phyloP scores from a whole-genome alignment of 371 early-diverging fungal genomes.

The Rhizopus sp. region DNA sequence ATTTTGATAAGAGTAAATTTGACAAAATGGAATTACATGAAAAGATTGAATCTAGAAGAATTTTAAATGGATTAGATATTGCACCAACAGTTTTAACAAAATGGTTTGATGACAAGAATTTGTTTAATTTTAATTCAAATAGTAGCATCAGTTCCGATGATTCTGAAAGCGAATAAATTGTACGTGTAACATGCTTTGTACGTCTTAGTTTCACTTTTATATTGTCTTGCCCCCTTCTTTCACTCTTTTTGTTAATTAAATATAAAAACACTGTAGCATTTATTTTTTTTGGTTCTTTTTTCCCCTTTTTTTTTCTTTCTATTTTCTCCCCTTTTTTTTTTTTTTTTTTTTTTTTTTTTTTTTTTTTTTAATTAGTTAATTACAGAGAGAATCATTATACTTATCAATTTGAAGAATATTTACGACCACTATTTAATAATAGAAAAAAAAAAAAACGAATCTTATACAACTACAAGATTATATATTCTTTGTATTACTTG shows the following conservation, averaged over 20 bases:
- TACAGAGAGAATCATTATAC: too few species aligned
- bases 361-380: too few species aligned
- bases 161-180: constrained; percentile 13
- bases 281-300: too few species aligned
- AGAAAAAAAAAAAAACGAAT: too few species aligned
- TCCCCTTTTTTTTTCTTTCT: too few species aligned
- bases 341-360: too few species aligned
- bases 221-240: constrained; percentile 6
- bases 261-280: too few species aligned
- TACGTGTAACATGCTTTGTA: not conserved
- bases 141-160: constrained; percentile 5
- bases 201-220: constrained; percentile 6
- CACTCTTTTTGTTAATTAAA: not conserved
- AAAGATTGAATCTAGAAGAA: constrained; percentile 10
- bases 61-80: constrained; percentile 4
- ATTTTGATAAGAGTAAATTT: constrained; percentile 40
- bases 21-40: constrained; percentile 26
- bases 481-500: too few species aligned
- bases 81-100: constrained; percentile 2
- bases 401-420: too few species aligned
- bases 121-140: constrained; percentile 24
- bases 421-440: too few species aligned
- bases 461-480: too few species aligned
- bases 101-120: constrained; percentile 24
- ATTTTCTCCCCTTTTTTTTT: too few species aligned